Percentiles rank a stretch among this genome's conserved stretches.
Evolutionary conservation across 2,329 filamentous ascomycete species (phyloP).

Genomic region (Blumeria hordei): DNA sequence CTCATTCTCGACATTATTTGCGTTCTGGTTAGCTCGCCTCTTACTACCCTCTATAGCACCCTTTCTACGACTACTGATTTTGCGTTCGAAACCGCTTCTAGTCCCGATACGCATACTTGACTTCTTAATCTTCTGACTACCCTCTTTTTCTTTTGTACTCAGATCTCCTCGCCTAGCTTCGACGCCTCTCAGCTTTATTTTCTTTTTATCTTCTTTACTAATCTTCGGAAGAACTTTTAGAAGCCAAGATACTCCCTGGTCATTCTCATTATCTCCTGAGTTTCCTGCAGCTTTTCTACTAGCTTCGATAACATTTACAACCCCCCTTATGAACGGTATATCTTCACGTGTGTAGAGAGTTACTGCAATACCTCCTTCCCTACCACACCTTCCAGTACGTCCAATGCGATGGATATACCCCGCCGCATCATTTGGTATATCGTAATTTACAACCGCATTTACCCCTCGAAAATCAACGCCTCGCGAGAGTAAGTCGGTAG

Average conservation of each 20-base stretch:
- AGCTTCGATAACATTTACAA: constrained; percentile 75
- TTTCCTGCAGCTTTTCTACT: constrained; percentile 48
- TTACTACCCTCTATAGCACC: constrained; percentile 39
- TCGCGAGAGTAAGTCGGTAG: constrained; percentile 75
- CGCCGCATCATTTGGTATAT: constrained; percentile 76
- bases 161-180: constrained; percentile 31
- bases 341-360: constrained; percentile 95
- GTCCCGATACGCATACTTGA: constrained; percentile 44
- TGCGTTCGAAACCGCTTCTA: constrained; percentile 52
- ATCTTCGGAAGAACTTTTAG: constrained; percentile 67
- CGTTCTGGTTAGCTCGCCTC: constrained; percentile 13
- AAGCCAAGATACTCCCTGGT: constrained; percentile 50
- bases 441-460: constrained; percentile 93
- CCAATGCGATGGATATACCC: constrained; percentile 86
- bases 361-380: constrained; percentile 68
- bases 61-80: constrained; percentile 38
- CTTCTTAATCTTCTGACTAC: constrained; percentile 1
- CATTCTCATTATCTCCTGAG: constrained; percentile 27
- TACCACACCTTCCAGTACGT: constrained; percentile 68
- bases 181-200: constrained; percentile 59
- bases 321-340: constrained; percentile 66
- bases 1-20: constrained; percentile 19
- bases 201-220: constrained; percentile 62
- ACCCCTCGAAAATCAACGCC: constrained; percentile 89
- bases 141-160: constrained; percentile 17